phyloP scores from a whole-genome alignment of 2,329 filamentous ascomycete species.

The Fonsecaea erecta region DNA sequence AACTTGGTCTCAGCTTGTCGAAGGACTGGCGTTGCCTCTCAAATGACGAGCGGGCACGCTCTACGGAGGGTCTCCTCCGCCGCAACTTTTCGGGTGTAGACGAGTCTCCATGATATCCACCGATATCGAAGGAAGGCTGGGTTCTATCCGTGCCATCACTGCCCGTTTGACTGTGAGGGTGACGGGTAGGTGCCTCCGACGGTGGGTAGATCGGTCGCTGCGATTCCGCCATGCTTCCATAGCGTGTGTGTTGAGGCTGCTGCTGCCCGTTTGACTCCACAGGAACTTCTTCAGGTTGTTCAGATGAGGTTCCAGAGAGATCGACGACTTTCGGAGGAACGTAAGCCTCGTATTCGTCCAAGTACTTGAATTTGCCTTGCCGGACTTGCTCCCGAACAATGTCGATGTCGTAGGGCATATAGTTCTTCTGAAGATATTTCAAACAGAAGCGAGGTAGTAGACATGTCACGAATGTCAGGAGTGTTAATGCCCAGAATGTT shows the following conservation, averaged over 20 bases:
- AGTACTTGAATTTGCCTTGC: constrained; percentile 78
- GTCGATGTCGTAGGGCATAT: constrained; percentile 89
- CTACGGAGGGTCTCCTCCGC: constrained; percentile 61
- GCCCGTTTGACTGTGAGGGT: constrained; percentile 81
- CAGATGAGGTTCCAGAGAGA: constrained; percentile 63
- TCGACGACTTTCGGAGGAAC: constrained; percentile 54
- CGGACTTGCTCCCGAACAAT: constrained; percentile 92
- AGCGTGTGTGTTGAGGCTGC: constrained; percentile 41
- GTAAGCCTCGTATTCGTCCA: constrained; percentile 62
- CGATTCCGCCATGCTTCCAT: constrained; percentile 76
- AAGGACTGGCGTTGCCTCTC: constrained; percentile 85
- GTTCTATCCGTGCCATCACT: constrained; percentile 95
- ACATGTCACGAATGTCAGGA: constrained; percentile 79
- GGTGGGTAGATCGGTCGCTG: constrained; percentile 91
- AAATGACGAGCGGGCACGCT: constrained; percentile 79
- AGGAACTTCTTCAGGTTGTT: constrained; percentile 53
- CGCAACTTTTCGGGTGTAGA: constrained; percentile 57
- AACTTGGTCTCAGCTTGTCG: constrained; percentile 81
- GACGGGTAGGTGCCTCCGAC: constrained; percentile 79
- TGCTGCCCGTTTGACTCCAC: constrained; percentile 46
- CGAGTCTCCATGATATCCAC: constrained; percentile 57
- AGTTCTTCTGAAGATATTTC: constrained; percentile 92
- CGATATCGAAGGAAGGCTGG: constrained; percentile 35
- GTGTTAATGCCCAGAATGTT: constrained; percentile 83
- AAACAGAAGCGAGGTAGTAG: constrained; percentile 83